Conservation (phyloP, 768 basidiomycete genomes). For the Mycena vitilis region DNA sequence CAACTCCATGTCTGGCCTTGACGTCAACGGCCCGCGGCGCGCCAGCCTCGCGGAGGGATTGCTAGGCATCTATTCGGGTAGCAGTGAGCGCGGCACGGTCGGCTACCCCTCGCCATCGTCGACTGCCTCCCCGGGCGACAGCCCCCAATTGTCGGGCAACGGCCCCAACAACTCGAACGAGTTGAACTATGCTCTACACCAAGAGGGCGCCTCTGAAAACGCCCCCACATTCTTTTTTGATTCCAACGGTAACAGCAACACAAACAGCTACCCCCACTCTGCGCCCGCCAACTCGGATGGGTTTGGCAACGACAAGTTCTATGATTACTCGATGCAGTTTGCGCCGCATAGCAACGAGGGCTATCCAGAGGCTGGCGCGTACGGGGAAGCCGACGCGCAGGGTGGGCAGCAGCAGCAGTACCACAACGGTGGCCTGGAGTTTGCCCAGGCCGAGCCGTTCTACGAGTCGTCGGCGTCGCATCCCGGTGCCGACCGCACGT, state of each 20-base stretch:
- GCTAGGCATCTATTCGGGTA: conserved; percentile 20
- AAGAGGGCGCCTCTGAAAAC: background rate
- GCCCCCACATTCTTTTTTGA: conserved; percentile 33
- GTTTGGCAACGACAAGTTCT: conserved; percentile 21
- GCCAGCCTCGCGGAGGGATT: conserved; percentile 36
- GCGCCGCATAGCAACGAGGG: conserved; percentile 6
- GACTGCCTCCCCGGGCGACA: conserved; percentile 30
- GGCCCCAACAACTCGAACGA: conserved; percentile 23
- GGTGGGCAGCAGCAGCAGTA: background rate
- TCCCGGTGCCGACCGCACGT: conserved; percentile 23
- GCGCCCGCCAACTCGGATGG: conserved; percentile 28
- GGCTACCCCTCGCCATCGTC: conserved; percentile 34
- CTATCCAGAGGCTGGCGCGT: background rate
- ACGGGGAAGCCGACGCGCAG: conserved; percentile 3
- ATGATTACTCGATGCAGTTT: conserved; percentile 31
- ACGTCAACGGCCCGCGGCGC: conserved; percentile 47
- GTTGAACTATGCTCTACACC: conserved; percentile 31
- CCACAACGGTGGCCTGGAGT: conserved; percentile 19
- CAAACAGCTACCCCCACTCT: conserved; percentile 25
- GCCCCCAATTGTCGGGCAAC: conserved; percentile 18
- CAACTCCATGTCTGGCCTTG: conserved; percentile 56
- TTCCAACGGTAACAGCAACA: conserved; percentile 1
- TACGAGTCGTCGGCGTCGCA: conserved; percentile 19
- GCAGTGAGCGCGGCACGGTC: conserved; percentile 10
- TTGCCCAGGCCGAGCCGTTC: conserved; percentile 22